Evolutionary conservation across 2,329 filamentous ascomycete genomes (phyloP).

Genomic region (Phyllosticta capitalensis): DNA sequence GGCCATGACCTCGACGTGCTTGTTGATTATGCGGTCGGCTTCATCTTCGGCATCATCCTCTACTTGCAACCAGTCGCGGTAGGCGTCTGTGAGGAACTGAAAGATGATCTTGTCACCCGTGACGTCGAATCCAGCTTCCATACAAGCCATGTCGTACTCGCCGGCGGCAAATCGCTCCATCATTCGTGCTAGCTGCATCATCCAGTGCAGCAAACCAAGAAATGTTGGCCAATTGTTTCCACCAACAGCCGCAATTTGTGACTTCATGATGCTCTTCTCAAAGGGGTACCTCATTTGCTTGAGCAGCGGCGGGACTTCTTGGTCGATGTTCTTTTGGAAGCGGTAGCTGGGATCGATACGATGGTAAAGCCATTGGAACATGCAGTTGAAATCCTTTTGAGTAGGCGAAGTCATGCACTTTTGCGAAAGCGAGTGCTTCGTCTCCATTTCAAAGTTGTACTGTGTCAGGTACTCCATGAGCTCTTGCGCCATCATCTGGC

Average conservation of each 20-base stretch:
- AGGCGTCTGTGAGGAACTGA: conserved; percentile 79
- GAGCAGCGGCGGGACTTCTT: conserved; percentile 84
- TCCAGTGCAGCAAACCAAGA: conserved; percentile 89
- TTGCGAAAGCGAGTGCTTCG: conserved; percentile 85
- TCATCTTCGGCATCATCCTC: conserved; percentile 65
- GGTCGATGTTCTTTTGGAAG: conserved; percentile 90
- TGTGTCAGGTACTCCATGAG: conserved; percentile 84
- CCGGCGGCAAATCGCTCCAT: conserved; percentile 71
- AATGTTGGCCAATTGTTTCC: conserved; percentile 97
- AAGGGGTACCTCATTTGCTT: conserved; percentile 94
- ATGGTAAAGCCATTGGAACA: conserved; percentile 97
- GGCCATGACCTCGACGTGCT: conserved; percentile 83
- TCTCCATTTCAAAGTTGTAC: conserved; percentile 95
- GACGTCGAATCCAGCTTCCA: conserved; percentile 80
- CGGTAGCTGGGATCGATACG: conserved; percentile 89
- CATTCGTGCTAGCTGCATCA: conserved; percentile 96
- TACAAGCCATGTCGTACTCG: conserved; percentile 81
- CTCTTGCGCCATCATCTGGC: conserved; percentile 76
- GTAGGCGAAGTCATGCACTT: conserved; percentile 91
- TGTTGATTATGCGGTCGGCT: conserved; percentile 73
- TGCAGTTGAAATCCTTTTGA: conserved; percentile 94
- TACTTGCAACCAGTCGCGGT: conserved; percentile 87
- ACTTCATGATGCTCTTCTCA: conserved; percentile 92
- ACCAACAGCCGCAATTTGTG: conserved; percentile 86
- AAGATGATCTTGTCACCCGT: conserved; percentile 89